phyloP scores from a whole-genome alignment of 75 land plant genomes.

The Cunninghamia lanceolata region DNA sequence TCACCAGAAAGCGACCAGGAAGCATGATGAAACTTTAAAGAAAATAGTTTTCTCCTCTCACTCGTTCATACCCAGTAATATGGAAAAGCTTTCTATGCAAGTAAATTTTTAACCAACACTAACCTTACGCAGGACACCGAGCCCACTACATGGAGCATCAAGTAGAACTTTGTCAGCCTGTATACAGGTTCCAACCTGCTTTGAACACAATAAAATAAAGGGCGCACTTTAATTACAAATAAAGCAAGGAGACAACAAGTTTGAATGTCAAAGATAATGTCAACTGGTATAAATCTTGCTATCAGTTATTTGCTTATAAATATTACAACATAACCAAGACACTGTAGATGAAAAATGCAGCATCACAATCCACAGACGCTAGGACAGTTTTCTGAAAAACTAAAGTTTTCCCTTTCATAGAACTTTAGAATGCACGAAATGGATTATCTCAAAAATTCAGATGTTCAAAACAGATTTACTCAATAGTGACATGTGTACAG shows the following conservation, averaged over 20 bases:
- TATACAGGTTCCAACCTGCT: slow-evolving; percentile 22
- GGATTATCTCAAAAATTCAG: not conserved
- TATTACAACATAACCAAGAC: not conserved
- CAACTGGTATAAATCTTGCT: slow-evolving; percentile 6
- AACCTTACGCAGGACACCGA: slow-evolving; percentile 96
- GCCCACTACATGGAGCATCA: slow-evolving; percentile 94
- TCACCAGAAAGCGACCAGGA: not conserved
- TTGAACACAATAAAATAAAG: not conserved
- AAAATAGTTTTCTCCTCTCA: no score
- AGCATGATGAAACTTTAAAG: not conserved
- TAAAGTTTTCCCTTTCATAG: not conserved
- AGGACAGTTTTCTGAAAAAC: not conserved
- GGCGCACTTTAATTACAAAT: slow-evolving; percentile 17
- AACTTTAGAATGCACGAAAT: not conserved
- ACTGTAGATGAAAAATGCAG: not conserved
- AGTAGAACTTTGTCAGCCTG: slow-evolving; percentile 73
- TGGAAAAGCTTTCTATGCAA: not conserved
- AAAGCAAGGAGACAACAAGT: slow-evolving; percentile 1
- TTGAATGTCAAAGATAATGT: not conserved
- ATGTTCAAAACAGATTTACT: not conserved
- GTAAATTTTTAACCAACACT: not conserved
- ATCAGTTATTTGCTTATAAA: not conserved
- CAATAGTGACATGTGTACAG: not conserved
- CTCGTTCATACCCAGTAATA: not conserved
- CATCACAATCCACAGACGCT: not conserved